Base-by-base conservation (phyloP, 140 eudicot genomes). In the Stevia rebaudiana region DNA sequence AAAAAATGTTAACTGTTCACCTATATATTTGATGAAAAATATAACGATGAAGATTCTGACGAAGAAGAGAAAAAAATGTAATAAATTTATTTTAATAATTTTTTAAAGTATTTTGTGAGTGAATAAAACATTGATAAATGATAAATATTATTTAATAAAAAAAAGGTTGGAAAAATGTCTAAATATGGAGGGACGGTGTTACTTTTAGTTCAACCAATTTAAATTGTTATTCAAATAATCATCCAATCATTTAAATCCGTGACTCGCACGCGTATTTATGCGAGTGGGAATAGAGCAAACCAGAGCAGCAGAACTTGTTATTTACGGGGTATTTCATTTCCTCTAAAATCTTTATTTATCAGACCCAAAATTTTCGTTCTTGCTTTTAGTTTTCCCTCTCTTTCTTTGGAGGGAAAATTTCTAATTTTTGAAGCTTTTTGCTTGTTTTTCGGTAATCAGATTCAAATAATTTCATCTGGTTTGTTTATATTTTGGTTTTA, bases 391-490 rank as follows among this genome's bases (percentile, higher is more conserved):
- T 74, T 72, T 74, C 79, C 75, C 79, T 68, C 79, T 74, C 70
- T 68, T 74, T 74, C 75, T 67, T 67, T 74, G 74, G 79, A 68
- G 75, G 79, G 79, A 68, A 74, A 68, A 68, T 25, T 57, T 65
- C 68, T 12, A 56, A 66, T 35, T 16, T 73, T 74, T 60, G 52
- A 68, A 74, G 74, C 56, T 48, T 74, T 48, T 58, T 41, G 44
- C 28, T 73, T 47, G 64, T 52, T 42, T 48, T 40, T 41, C 7
- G 66, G 66, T 73, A 73, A 54, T 65, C 35, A 9, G 1, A 49
- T 74, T 67, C 58, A 67, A 67, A 67, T 11, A 3, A 5, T 74
- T 74, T 68, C 70, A 74, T 48, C 28, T 60, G 19, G 47, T 41
- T 56, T 47, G 37, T 31, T 11, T 50, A 39, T 60, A 51, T 59